phyloP scores from a whole-genome alignment of 176 grass and related monocot genomes.

The Oryza coarctata region DNA sequence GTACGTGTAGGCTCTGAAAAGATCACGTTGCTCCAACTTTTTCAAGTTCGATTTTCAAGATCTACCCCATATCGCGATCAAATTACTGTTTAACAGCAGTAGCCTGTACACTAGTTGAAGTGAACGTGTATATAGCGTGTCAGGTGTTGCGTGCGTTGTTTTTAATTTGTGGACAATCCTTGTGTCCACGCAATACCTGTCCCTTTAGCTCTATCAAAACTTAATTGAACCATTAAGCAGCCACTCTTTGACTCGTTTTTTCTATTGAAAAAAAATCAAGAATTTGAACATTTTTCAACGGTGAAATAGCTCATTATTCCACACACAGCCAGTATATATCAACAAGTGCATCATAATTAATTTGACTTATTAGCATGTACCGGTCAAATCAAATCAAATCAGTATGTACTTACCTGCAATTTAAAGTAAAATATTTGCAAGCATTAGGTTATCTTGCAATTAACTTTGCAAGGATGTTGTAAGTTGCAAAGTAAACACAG shows the following conservation, averaged over 20 bases:
- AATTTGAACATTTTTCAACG: background rate
- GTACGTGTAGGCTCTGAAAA: no score
- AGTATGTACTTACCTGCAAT: background rate
- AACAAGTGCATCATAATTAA: background rate
- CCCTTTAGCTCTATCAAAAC: background rate
- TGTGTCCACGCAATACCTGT: background rate
- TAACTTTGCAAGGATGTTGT: background rate
- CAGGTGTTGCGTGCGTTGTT: no score
- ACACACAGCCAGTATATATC: background rate
- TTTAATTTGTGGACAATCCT: no score
- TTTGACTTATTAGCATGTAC: no score
- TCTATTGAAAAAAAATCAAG: background rate
- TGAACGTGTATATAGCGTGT: no score
- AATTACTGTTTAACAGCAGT: no score
- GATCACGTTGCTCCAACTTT: no score
- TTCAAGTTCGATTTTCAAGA: no score
- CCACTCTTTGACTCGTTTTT: background rate
- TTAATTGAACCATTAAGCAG: background rate
- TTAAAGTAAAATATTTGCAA: background rate
- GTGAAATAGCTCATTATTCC: background rate
- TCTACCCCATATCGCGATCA: no score
- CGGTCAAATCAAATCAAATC: background rate
- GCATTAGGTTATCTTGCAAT: background rate
- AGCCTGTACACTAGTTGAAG: no score
- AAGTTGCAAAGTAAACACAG: background rate